Evolutionary conservation across 306 rosid genomes (phyloP).

Genomic region (Prunus kanzakura): DNA sequence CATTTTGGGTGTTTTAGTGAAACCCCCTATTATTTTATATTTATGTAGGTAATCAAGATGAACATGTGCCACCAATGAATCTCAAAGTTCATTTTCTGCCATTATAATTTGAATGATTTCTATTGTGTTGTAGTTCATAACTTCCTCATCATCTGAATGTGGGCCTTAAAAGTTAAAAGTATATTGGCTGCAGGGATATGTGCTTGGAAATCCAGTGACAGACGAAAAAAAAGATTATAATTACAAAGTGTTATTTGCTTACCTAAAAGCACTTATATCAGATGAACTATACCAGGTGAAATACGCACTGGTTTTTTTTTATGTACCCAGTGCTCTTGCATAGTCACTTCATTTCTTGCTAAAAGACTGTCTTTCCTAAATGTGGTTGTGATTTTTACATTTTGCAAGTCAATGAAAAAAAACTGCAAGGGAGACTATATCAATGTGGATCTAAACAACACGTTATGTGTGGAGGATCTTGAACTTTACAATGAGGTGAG

Average conservation of each 20-base stretch:
- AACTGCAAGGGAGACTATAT: neutral
- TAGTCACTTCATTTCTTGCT: neutral
- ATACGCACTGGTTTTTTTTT: too few species aligned
- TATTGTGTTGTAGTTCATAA: neutral
- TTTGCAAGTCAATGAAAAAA: too few species aligned
- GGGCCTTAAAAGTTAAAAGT: neutral
- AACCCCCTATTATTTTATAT: too few species aligned
- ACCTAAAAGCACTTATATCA: neutral
- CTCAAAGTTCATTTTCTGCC: too few species aligned
- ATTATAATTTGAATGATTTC: neutral
- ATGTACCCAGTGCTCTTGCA: too few species aligned
- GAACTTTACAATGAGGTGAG: neutral
- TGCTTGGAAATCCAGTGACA: slow-evolving; percentile 20
- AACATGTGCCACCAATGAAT: too few species aligned
- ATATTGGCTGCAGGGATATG: slow-evolving; percentile 14
- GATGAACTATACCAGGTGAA: slow-evolving; percentile 13
- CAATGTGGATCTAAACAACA: slow-evolving; percentile 1
- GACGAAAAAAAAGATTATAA: neutral
- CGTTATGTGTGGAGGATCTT: neutral
- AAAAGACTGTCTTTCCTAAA: too few species aligned
- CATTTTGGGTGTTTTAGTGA: too few species aligned
- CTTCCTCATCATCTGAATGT: neutral
- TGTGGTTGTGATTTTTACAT: too few species aligned
- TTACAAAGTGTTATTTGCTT: slow-evolving; percentile 14
- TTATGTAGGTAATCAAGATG: too few species aligned